Base-by-base conservation (phyloP, 139 green algal species). In the Raphidocelis subcapitata region DNA sequence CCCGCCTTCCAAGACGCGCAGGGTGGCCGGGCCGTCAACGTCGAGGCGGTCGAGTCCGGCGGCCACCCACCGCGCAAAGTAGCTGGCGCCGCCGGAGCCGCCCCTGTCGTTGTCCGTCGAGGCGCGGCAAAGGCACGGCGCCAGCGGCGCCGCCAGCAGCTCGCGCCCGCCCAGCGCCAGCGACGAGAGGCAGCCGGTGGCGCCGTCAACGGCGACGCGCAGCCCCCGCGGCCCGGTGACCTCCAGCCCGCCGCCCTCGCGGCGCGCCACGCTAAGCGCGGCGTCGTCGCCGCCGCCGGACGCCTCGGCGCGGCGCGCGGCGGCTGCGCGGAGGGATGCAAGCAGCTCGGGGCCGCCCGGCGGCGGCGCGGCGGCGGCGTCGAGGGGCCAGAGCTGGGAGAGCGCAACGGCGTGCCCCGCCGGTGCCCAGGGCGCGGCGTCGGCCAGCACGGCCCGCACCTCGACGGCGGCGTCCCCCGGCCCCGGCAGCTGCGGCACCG, bases 81-180 rank as follows among this genome's bases (percentile, higher is more conserved):
- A 91, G 85, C 85, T 93, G 63, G 52, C 86, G 57, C 90, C 89
- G 2, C 75, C 80, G 0, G 62, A 79, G 52, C 93, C 93, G 46
- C 92, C 93, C 0, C 82, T 71, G 85, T 97, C 93, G 80, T 97
- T 97, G 85, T 97, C 93, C 24, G 91, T 97, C 47, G 82, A 64
- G 0, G 92, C 89, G 14, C 92, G 79, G 76, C 88, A 93, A 51
- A 97, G 82, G 68, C 81, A 90, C 5, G 85, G 81, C 16, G 35
- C 14, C 21, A 90, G 23, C 5, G 67, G 56, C 21, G 69, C 44
- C 1, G 76, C 55, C 73, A 93, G 71, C 54, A 87, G 51, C 52
- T 79, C 23, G 3, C 24, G 18, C 1, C 54, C 79, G 15, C 37
- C 62, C 35, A 73, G 35, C 26, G 5, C 32, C 49, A 63, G 65